phyloP scores from a whole-genome alignment of 164 flowering plant species.

The Cinnamomum chago region DNA sequence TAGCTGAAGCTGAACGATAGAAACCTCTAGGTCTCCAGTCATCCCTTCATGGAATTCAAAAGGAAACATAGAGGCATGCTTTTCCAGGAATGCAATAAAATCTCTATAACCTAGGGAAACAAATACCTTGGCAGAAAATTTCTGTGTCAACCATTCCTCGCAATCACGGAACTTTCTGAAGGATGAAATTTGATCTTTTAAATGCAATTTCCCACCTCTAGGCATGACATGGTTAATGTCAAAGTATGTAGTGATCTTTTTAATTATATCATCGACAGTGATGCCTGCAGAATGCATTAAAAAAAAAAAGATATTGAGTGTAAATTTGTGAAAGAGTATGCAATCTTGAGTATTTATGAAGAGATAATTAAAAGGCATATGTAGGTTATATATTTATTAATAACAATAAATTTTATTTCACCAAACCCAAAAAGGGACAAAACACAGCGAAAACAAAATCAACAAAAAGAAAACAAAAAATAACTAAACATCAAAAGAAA shows the following conservation, averaged over 20 bases:
- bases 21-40: conserved; percentile 43
- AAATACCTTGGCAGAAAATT: conserved; percentile 61
- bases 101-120: conserved; percentile 70
- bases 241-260: conserved; percentile 39
- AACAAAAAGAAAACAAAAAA: too few species aligned
- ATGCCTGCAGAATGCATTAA: conserved; percentile 34
- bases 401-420: too few species aligned
- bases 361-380: too few species aligned
- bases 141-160: conserved; percentile 60
- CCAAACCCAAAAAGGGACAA: too few species aligned
- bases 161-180: conserved; percentile 48
- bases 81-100: conserved; percentile 55
- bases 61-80: conserved; percentile 41
- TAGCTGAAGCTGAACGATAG: conserved; percentile 49
- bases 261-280: conserved; percentile 51
- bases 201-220: conserved; percentile 19
- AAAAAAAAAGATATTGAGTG: conserved; percentile 1
- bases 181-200: conserved; percentile 26
- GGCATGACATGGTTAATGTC: conserved; percentile 22
- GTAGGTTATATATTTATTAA: too few species aligned
- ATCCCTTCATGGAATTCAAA: conserved; percentile 26
- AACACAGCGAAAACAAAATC: too few species aligned
- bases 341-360: too few species aligned
- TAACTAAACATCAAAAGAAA: too few species aligned
- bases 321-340: too few species aligned